These are phyloP conservation scores for Penicilliopsis zonata DNA, from an alignment of 495 filamentous ascomycete species.

Conservation along the genomic window DNA sequence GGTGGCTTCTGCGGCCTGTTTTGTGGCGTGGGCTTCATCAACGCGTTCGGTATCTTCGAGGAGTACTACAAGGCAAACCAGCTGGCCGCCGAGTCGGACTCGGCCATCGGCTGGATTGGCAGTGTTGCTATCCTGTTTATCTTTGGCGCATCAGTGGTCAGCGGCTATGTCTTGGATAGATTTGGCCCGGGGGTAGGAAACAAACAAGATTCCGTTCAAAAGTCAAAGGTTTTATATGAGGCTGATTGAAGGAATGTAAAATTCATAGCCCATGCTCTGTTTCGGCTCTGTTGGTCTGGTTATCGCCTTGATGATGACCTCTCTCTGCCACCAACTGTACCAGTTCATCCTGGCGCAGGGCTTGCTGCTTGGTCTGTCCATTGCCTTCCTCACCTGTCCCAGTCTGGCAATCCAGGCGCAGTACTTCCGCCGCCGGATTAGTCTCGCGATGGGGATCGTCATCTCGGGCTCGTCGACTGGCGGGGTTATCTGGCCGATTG, in stretches of 20 bases:
- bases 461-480: slow-evolving; percentile 45
- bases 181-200: slow-evolving; percentile 22
- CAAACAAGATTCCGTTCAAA: too few species aligned
- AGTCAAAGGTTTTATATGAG: too few species aligned
- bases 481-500: slow-evolving; percentile 36
- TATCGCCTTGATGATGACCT: slow-evolving; percentile 43
- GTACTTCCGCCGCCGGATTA: slow-evolving; percentile 42
- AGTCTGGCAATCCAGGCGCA: slow-evolving; percentile 39
- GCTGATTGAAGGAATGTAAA: too few species aligned
- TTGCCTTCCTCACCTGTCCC: slow-evolving; percentile 38
- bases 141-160: slow-evolving; percentile 18
- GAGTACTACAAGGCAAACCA: slow-evolving; percentile 44
- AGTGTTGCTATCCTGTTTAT: slow-evolving; percentile 34
- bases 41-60: slow-evolving; percentile 52
- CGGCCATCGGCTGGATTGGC: slow-evolving; percentile 50
- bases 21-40: slow-evolving; percentile 46
- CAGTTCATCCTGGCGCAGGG: slow-evolving; percentile 54
- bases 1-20: slow-evolving; percentile 27
- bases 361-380: slow-evolving; percentile 38
- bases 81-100: slow-evolving; percentile 31
- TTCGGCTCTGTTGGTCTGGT: slow-evolving; percentile 19
- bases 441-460: slow-evolving; percentile 40
- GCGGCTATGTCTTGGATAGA: slow-evolving; percentile 24
- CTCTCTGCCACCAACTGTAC: slow-evolving; percentile 44
- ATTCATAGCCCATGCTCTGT: slow-evolving; percentile 17